Conservation (phyloP, 371 early-diverging fungal genomes). For the Fennellomyces sp. region DNA sequence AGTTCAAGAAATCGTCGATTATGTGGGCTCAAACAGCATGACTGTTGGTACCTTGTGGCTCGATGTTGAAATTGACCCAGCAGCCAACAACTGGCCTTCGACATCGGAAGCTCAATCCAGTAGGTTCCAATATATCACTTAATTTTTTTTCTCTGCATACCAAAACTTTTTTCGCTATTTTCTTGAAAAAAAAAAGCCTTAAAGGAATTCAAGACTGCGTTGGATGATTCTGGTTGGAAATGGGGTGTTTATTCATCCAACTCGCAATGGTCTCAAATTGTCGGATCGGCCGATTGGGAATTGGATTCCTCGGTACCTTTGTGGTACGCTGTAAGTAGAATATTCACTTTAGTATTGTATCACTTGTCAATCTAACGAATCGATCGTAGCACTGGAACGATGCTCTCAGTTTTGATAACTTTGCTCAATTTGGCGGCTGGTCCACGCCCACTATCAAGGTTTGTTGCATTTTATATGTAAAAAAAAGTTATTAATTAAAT, state of each 20-base stretch:
- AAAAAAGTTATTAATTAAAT: too few species aligned
- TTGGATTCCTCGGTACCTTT: constrained; percentile 21
- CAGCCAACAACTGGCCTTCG: constrained; percentile 29
- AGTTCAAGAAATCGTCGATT: constrained; percentile 14
- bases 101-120: constrained; percentile 6
- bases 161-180: neutral
- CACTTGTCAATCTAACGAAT: neutral
- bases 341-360: too few species aligned
- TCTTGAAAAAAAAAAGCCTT: constrained; percentile 4
- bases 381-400: constrained; percentile 17
- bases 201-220: constrained; percentile 16
- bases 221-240: constrained; percentile 19
- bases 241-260: constrained; percentile 26
- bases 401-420: constrained; percentile 17
- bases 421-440: constrained; percentile 27
- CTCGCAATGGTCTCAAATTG: constrained; percentile 24
- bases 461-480: neutral
- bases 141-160: neutral
- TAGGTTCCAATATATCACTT: neutral
- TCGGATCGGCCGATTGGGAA: constrained; percentile 15
- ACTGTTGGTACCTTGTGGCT: constrained; percentile 23
- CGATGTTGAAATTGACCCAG: constrained; percentile 25
- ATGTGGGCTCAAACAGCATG: constrained; percentile 20
- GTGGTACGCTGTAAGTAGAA: constrained; percentile 25
- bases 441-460: constrained; percentile 25